Evolutionary conservation across 2,329 filamentous ascomycete species (phyloP).

Genomic region (Diaporthe caulivora): DNA sequence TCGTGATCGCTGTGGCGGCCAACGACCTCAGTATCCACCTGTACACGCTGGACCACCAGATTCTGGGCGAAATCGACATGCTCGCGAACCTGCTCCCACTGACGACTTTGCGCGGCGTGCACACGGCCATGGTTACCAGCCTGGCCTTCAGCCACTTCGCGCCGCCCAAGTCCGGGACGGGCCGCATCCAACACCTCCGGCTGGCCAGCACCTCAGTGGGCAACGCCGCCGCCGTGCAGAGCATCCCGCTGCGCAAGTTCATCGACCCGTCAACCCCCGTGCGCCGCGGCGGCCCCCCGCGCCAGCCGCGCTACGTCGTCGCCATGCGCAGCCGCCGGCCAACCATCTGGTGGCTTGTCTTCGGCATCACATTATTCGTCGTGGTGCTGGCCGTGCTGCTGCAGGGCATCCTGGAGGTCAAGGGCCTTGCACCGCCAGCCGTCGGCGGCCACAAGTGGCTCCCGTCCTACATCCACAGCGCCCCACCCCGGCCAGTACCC

Average conservation of each 20-base stretch:
- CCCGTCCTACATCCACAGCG: conserved; percentile 59
- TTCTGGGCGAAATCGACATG: conserved; percentile 59
- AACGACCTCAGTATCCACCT: conserved; percentile 84
- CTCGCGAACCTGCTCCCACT: conserved; percentile 66
- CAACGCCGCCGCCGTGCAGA: conserved; percentile 84
- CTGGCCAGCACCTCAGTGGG: conserved; percentile 86
- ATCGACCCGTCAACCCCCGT: conserved; percentile 51
- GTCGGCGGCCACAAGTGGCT: conserved; percentile 64
- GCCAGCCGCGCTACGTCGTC: conserved; percentile 77
- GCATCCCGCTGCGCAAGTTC: conserved; percentile 73
- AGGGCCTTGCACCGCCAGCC: conserved; percentile 67
- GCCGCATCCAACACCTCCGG: conserved; percentile 73
- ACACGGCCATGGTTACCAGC: conserved; percentile 70
- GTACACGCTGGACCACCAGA: conserved; percentile 79
- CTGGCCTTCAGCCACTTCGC: conserved; percentile 70
- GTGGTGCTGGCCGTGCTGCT: conserved; percentile 72
- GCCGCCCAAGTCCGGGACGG: conserved; percentile 62
- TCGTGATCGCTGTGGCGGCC: conserved; percentile 83
- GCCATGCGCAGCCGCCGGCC: conserved; percentile 67
- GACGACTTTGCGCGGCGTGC: conserved; percentile 65
- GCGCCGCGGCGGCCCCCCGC: conserved; percentile 55
- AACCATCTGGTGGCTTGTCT: conserved; percentile 63
- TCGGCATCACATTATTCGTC: conserved; percentile 68
- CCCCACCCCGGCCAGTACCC: background rate
- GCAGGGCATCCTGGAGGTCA: conserved; percentile 74